Conservation (phyloP, 331 rosid species). For the Telfairia occidentalis region DNA sequence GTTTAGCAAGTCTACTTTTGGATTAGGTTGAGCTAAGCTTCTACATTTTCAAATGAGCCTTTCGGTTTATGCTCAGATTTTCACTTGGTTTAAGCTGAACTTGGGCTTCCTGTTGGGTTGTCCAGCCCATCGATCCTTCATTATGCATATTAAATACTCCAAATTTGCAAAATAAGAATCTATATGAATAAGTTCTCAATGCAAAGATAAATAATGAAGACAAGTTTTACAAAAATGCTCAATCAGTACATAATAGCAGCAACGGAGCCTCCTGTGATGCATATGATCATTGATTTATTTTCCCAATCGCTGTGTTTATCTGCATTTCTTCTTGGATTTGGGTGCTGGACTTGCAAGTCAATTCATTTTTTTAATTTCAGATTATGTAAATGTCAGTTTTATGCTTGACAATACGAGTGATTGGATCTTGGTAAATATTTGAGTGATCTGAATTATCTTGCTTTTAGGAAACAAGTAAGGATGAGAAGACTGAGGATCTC, state of each 20-base stretch:
- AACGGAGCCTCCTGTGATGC: background rate
- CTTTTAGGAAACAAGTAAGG: conserved; percentile 36
- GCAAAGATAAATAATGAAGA: background rate
- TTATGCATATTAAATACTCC: background rate
- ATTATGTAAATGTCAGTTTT: background rate
- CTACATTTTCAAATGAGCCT: background rate
- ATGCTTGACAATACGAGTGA: background rate
- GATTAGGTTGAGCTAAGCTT: background rate
- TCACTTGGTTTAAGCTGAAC: background rate
- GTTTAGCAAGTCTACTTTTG: background rate
- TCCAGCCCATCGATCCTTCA: background rate
- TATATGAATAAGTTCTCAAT: background rate
- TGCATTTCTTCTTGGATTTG: background rate
- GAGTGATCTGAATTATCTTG: conserved; percentile 12
- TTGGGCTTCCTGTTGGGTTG: background rate
- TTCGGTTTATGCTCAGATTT: background rate
- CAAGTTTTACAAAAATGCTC: background rate
- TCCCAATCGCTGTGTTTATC: background rate
- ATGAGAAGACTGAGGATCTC: conserved; percentile 35
- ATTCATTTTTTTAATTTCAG: background rate
- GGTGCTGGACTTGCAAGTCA: background rate
- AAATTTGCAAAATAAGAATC: background rate
- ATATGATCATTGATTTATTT: background rate
- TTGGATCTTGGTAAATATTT: background rate
- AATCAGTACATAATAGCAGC: background rate